Percentiles rank a stretch among this genome's conserved stretches.
Evolutionary conservation across 2,329 filamentous ascomycete species (phyloP).

Genomic region (Bipolaris victoriae): DNA sequence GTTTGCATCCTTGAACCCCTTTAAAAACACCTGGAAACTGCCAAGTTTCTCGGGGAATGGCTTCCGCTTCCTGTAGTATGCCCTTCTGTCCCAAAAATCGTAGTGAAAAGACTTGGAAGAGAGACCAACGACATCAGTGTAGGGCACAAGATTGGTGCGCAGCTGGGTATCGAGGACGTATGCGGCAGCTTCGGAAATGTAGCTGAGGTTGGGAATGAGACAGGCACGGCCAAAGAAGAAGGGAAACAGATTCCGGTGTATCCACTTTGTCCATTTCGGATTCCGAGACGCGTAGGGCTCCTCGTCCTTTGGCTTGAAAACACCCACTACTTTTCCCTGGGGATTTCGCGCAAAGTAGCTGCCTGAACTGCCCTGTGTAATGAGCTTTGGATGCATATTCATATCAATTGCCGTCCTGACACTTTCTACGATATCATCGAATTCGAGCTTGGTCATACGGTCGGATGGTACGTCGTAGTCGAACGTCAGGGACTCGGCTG

Average conservation of each 20-base stretch:
- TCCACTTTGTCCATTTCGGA: slow-evolving; percentile 99
- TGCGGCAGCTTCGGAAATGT: slow-evolving; percentile 95
- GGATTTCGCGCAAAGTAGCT: slow-evolving; percentile 96
- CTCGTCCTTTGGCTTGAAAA: slow-evolving; percentile 99
- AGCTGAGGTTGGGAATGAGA: slow-evolving; percentile 95
- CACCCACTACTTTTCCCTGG: slow-evolving; percentile 91
- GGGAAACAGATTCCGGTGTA: slow-evolving; percentile 95
- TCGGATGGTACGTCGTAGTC: slow-evolving; percentile 63
- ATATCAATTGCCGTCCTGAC: slow-evolving; percentile 89
- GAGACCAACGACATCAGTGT: slow-evolving; percentile 91
- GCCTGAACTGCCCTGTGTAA: slow-evolving; percentile 94
- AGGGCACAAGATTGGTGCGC: slow-evolving; percentile 89
- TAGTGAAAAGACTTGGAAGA: slow-evolving; percentile 98
- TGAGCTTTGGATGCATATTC: slow-evolving; percentile 92
- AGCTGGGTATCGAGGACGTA: slow-evolving; percentile 93
- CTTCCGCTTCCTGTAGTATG: slow-evolving; percentile 86
- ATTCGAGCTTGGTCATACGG: slow-evolving; percentile 77
- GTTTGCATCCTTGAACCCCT: slow-evolving; percentile 96
- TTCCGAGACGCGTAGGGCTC: slow-evolving; percentile 97
- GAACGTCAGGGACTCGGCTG: slow-evolving; percentile 72
- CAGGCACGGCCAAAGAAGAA: slow-evolving; percentile 96
- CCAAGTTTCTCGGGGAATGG: slow-evolving; percentile 86
- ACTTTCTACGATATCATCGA: slow-evolving; percentile 87
- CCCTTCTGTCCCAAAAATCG: slow-evolving; percentile 93
- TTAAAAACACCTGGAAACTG: slow-evolving; percentile 96